Percentiles rank a stretch among this genome's conserved stretches.
These are phyloP conservation scores for Corchorus capsularis DNA, from an alignment of 345 rosid species.

Conservation along the genomic window DNA sequence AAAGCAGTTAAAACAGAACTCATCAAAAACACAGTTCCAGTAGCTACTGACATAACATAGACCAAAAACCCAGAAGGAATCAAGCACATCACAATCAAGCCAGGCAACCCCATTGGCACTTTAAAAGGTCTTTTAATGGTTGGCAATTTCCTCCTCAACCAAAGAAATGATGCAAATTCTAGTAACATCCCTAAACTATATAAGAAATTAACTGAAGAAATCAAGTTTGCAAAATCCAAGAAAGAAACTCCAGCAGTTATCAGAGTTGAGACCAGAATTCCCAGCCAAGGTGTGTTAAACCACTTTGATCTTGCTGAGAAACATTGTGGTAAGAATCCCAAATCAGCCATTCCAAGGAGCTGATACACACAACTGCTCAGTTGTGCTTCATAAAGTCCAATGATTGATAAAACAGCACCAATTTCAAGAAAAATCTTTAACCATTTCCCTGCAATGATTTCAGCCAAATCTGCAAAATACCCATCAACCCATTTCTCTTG, in stretches of 20 bases:
- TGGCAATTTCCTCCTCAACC: slow-evolving; percentile 46
- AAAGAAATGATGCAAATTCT: slow-evolving; percentile 48
- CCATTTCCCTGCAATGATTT: slow-evolving; percentile 80
- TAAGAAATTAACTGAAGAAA: slow-evolving; percentile 46
- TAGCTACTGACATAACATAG: slow-evolving; percentile 36
- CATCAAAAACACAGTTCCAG: slow-evolving; percentile 30
- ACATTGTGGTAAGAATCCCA: slow-evolving; percentile 47
- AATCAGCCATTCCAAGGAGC: slow-evolving; percentile 62
- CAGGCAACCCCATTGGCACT: slow-evolving; percentile 41
- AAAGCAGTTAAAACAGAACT: slow-evolving; percentile 28
- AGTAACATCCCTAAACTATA: slow-evolving; percentile 52
- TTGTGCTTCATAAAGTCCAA: slow-evolving; percentile 85
- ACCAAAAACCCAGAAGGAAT: slow-evolving; percentile 47
- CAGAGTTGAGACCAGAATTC: slow-evolving; percentile 38
- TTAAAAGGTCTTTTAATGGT: slow-evolving; percentile 36
- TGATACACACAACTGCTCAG: slow-evolving; percentile 74
- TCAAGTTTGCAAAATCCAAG: slow-evolving; percentile 37
- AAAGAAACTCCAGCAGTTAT: slow-evolving; percentile 28
- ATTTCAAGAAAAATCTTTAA: slow-evolving; percentile 63
- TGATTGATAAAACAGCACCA: slow-evolving; percentile 66
- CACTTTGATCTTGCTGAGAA: slow-evolving; percentile 41
- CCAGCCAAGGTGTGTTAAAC: slow-evolving; percentile 52
- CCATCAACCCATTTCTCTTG: slow-evolving; percentile 68
- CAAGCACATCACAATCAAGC: slow-evolving; percentile 38
- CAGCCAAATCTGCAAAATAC: slow-evolving; percentile 57